Percentiles rank a stretch among this genome's conserved stretches.
Evolutionary conservation across 1,139 yeast genomes (phyloP).

Genomic region (Debaryomyces coudertii): DNA sequence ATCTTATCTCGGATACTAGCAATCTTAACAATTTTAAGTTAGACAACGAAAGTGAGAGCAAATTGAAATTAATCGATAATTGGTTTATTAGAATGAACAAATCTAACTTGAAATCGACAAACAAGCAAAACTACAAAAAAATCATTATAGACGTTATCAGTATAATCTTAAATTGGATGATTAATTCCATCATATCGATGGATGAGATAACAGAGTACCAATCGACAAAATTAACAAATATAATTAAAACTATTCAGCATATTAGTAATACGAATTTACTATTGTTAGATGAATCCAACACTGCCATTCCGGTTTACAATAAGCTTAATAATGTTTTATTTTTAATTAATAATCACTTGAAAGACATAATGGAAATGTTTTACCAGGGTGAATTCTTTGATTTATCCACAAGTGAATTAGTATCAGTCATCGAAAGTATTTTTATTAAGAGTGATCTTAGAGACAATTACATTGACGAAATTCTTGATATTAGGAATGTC

Average conservation of each 20-base stretch:
- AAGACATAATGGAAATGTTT: conserved; percentile 69
- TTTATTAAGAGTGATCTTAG: conserved; percentile 76
- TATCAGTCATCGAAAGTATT: conserved; percentile 55
- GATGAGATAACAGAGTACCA: conserved; percentile 44
- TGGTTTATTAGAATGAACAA: conserved; percentile 32
- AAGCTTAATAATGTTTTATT: conserved; percentile 49
- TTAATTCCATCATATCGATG: conserved; percentile 29
- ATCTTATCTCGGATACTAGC: conserved; percentile 14
- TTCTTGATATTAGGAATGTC: conserved; percentile 35
- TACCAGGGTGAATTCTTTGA: conserved; percentile 77
- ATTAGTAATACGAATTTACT: conserved; percentile 10
- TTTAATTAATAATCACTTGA: conserved; percentile 59
- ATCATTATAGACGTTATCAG: conserved; percentile 33
- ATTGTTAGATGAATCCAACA: conserved; percentile 19
- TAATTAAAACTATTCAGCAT: conserved; percentile 21
- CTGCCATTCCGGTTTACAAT: conserved; percentile 34
- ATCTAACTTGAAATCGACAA: conserved; percentile 30
- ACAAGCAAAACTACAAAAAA: conserved; percentile 30
- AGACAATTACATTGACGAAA: conserved; percentile 62
- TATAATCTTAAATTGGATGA: conserved; percentile 34
- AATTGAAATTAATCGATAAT: conserved; percentile 24
- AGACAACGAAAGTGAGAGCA: conserved; percentile 27
- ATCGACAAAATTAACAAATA: conserved; percentile 32
- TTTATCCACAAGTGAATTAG: conserved; percentile 67
- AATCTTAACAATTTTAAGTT: conserved; percentile 22